phyloP scores from a whole-genome alignment of 331 rosid species.

The Spiraea crenata region DNA sequence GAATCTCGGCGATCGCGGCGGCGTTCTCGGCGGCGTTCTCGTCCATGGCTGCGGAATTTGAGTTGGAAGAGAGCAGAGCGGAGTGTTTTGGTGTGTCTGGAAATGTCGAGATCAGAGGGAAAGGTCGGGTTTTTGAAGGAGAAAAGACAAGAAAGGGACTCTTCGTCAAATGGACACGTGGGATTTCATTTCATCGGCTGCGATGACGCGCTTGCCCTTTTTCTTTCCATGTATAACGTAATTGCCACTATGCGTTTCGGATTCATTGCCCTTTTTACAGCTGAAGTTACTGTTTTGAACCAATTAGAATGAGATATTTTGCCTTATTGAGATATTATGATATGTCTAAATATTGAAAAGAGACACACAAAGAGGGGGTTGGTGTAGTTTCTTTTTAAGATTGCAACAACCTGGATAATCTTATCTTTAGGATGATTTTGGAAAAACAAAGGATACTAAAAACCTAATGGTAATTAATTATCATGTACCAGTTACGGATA shows the following conservation, averaged over 20 bases:
- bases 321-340: no score
- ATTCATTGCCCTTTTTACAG: background rate
- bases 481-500: no score
- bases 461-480: no score
- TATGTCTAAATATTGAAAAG: no score
- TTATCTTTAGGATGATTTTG: no score
- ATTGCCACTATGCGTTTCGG: slow-evolving; percentile 16
- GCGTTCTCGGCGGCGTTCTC: slow-evolving; percentile 60
- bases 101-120: slow-evolving; percentile 11
- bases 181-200: background rate
- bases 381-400: no score
- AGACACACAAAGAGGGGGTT: no score
- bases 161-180: slow-evolving; percentile 41
- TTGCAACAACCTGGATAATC: no score
- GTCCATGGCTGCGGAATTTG: slow-evolving; percentile 39
- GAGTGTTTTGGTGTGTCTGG: background rate
- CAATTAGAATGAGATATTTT: no score
- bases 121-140: slow-evolving; percentile 22
- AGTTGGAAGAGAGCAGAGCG: background rate
- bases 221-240: slow-evolving; percentile 5
- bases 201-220: slow-evolving; percentile 5
- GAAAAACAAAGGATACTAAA: no score
- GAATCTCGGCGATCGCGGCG: slow-evolving; percentile 54
- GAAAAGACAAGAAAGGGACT: background rate
- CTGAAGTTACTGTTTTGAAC: no score